Evolutionary conservation across 257 asterid genomes (phyloP).

Genomic region (Gardenia jasminoides): DNA sequence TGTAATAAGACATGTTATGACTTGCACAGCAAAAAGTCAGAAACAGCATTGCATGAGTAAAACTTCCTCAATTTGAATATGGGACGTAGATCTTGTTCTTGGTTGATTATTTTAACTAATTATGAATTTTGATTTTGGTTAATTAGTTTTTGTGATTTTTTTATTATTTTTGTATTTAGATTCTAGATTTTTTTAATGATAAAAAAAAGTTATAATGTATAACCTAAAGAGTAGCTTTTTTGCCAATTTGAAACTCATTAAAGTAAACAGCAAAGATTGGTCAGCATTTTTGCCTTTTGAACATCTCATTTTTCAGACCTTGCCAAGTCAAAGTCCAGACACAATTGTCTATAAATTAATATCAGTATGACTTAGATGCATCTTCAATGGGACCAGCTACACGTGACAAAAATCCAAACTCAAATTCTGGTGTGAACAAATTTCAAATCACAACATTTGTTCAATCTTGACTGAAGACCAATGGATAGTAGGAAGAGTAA

Average conservation of each 20-base stretch:
- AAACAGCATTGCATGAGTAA: too few species aligned
- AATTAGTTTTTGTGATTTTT: too few species aligned
- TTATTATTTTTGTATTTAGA: too few species aligned
- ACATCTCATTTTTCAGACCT: background rate
- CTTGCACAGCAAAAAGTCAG: too few species aligned
- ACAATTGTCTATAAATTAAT: background rate
- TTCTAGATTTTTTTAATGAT: too few species aligned
- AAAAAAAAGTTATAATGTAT: too few species aligned
- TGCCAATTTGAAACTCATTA: background rate
- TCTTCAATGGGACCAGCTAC: background rate
- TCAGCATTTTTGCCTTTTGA: background rate
- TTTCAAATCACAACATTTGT: slow-evolving; percentile 34
- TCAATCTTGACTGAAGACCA: slow-evolving; percentile 48
- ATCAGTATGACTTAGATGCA: background rate
- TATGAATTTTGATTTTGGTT: too few species aligned
- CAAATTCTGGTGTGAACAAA: slow-evolving; percentile 23
- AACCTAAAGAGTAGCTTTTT: too few species aligned
- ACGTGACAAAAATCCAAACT: background rate
- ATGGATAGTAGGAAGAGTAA: background rate
- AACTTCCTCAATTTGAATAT: too few species aligned
- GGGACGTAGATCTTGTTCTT: too few species aligned
- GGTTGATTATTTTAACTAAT: too few species aligned
- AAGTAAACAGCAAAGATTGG: background rate
- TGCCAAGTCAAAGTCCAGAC: background rate
- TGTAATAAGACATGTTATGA: too few species aligned